Evolutionary conservation across 441 rosid species (phyloP), one percentile per base, ranked within the genome.

Genomic region (Jatropha podagrica): DNA sequence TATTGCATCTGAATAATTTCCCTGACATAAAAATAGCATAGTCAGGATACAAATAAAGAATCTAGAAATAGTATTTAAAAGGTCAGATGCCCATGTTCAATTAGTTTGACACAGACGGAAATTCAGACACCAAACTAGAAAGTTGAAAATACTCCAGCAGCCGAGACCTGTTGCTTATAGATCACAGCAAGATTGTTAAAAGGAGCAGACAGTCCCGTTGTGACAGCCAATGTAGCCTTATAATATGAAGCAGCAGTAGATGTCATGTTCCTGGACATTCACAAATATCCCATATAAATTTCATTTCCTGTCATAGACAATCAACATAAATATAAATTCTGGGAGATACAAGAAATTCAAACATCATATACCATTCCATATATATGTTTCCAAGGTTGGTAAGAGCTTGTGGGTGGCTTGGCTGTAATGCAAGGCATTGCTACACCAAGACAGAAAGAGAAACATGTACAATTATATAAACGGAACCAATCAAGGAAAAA

Each of bases 171-270:
- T 79, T 96, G 99, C 79, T 96, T 96, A 80, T 94, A 92, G 55
- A 96, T 96, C 68, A 96, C 88, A 66, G 99, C 99, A 83, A 96
- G 97, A 83, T 90, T 96, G 82, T 89, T 96, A 80, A 90, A 96
- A 68, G 99, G 99, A 71, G 99, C 98, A 76, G 99, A 96, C 65
- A 96, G 84, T 77, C 99, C 99, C 14, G 95, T 88, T 17, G 98
- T 96, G 54, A 92, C 98, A 69, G 94, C 85, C 81, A 96, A 80
- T 59, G 99, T 92, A 69, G 98, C 98, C 84, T 92, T 93, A 68
- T 94, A 94, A 79, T 86, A 90, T 46, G 96, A 87, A 69, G 96
- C 95, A 77, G 99, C 99, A 80, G 88, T 87, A 77, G 84, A 83
- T 71, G 85, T 82, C 97, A 92, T 88, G 79, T 91, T 94, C 97